phyloP scores from a whole-genome alignment of 257 asterid species.

The Solanum okadae region DNA sequence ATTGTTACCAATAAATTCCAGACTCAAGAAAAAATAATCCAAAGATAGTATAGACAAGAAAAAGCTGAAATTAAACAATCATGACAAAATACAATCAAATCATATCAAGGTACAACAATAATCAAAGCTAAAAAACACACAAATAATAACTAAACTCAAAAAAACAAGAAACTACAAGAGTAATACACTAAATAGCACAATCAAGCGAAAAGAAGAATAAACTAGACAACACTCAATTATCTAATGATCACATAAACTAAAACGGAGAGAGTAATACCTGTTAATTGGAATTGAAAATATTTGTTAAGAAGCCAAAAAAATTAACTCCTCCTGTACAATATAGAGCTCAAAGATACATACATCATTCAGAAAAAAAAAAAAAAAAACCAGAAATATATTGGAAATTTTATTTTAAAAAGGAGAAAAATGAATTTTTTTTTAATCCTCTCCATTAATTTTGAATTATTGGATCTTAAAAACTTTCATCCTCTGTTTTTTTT shows the following conservation, averaged over 20 bases:
- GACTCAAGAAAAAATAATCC: too few relatives aligned
- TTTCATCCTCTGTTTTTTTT: not conserved
- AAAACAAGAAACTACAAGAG: too few relatives aligned
- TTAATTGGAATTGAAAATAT: not conserved
- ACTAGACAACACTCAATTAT: too few relatives aligned
- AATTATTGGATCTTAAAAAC: not conserved
- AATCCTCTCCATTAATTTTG: not conserved
- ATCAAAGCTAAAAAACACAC: too few relatives aligned
- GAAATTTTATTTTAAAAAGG: not conserved
- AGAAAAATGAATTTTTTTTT: not conserved
- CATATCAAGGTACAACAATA: too few relatives aligned
- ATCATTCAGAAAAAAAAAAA: not conserved
- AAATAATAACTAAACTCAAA: too few relatives aligned
- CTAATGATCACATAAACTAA: too few relatives aligned
- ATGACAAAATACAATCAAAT: too few relatives aligned
- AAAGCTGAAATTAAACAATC: accelerated
- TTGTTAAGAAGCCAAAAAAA: not conserved
- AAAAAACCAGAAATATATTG: not conserved
- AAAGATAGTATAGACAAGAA: too few relatives aligned
- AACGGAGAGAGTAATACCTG: too few relatives aligned
- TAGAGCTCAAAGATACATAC: not conserved
- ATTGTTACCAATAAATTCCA: accelerated
- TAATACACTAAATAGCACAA: too few relatives aligned
- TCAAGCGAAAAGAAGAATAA: too few relatives aligned
- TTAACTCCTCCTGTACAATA: slow-evolving; percentile 2